Base-by-base conservation (phyloP, 148 eudicot species). In the Chenopodium berlandieri region DNA sequence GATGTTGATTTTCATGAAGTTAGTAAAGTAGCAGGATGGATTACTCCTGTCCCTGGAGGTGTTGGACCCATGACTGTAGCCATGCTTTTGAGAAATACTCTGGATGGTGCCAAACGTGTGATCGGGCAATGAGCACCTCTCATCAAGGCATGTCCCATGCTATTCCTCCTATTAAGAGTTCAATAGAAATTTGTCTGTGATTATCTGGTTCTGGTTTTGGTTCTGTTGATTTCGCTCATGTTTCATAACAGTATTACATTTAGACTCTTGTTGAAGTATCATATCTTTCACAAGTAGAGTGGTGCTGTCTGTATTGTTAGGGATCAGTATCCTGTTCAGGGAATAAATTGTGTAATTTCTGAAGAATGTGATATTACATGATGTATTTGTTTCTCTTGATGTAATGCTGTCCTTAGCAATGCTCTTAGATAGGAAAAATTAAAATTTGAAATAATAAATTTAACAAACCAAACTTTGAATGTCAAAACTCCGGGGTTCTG, bases 41-140 rank as follows among this genome's bases (percentile, higher is more conserved):
- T 97, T 66, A 97, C 99, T 47, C 99, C 99, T 1, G 99, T 97
- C 71, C 99, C 99, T 12, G 99, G 99, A 75, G 99, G 99, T 56
- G 99, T 97, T 19, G 99, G 99, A 25, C 99, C 98, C 2, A 94
- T 97, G 97, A 97, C 99, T 73, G 98, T 96, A 71, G 99, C 99
- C 77, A 94, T 96, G 99, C 87, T 96, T n/a, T 92, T 96, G 23
- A 89, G 91, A 81, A 96, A 96, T 82, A 96, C 99, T n/a, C 82
- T 92, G 84, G 98, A 96, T 80, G 97, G 95, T 34, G 99, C 99
- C 76, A 96, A 94, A 86, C 94, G 98, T 74, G 97, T 91, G n/a
- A 91, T 94, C 0, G 85, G 82, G 84, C 87, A 89, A 52, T 90
- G 87, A 89, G 76, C 32, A 31, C 32, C 65, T 46, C 69, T 23